These are phyloP conservation scores for Apocynum venetum DNA, from an alignment of 257 asterid species.

Conservation along the genomic window DNA sequence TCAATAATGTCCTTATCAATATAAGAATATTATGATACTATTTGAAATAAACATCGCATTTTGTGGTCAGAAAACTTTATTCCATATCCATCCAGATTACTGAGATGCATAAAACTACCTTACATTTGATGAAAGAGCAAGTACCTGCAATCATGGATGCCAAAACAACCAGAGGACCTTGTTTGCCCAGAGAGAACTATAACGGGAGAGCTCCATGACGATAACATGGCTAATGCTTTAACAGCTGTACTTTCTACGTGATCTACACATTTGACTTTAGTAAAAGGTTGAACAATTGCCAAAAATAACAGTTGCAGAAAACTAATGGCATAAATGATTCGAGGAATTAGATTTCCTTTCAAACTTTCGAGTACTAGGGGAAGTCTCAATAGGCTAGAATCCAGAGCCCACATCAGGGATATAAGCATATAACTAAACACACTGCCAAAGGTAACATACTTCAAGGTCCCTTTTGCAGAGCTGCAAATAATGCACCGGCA, in stretches of 20 bases:
- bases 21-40: conserved; percentile 6
- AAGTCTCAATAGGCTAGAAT: conserved; percentile 37
- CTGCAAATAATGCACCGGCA: conserved; percentile 43
- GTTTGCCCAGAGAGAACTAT: conserved; percentile 85
- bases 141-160: conserved; percentile 72
- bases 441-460: conserved; percentile 53
- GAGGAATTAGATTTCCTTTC: conserved; percentile 63
- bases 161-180: conserved; percentile 71
- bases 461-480: conserved; percentile 47
- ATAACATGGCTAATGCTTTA: conserved; percentile 62
- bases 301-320: conserved; percentile 55
- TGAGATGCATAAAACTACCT: background rate
- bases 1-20: conserved; percentile 16
- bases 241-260: conserved; percentile 37
- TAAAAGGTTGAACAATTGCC: conserved; percentile 33
- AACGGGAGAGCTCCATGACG: conserved; percentile 72
- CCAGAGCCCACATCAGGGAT: conserved; percentile 60
- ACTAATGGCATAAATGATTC: conserved; percentile 60
- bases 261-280: conserved; percentile 28
- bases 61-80: background rate
- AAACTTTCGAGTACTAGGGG: conserved; percentile 26
- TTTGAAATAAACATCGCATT: background rate
- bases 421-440: conserved; percentile 51
- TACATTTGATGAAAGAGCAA: conserved; percentile 15
- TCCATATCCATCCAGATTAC: background rate